Conservation (phyloP, 1,284 basidiomycete species). For the Lentinula novae-zelandiae region DNA sequence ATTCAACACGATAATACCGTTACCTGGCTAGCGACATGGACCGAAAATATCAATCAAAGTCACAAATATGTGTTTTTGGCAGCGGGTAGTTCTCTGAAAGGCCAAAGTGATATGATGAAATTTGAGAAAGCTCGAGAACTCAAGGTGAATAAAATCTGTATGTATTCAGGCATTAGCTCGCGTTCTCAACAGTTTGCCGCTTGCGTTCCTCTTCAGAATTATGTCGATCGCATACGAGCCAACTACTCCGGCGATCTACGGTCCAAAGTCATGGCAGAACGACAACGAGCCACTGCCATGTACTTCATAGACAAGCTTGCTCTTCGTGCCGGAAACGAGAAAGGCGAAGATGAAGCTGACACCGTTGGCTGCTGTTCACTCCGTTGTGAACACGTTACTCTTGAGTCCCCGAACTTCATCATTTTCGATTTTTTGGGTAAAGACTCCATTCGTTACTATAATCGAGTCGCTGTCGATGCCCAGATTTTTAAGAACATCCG, state of each 20-base stretch:
- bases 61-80: conserved; percentile 97
- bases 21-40: conserved; percentile 97
- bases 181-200: background rate
- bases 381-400: conserved; percentile 91
- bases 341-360: conserved; percentile 96
- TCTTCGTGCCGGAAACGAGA: conserved; percentile 96
- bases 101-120: conserved; percentile 93
- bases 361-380: conserved; percentile 97
- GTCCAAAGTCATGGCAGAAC: conserved; percentile 87
- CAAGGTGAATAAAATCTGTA: conserved; percentile 53
- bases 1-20: conserved; percentile 91
- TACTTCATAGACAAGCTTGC: conserved; percentile 96
- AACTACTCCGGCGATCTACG: conserved; percentile 85
- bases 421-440: conserved; percentile 97
- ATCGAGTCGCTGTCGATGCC: conserved; percentile 80
- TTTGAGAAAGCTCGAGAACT: conserved; percentile 96
- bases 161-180: conserved; percentile 7
- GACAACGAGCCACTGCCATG: conserved; percentile 93
- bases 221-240: conserved; percentile 85
- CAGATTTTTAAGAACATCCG: conserved; percentile 92
- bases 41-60: conserved; percentile 90
- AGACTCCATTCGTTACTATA: conserved; percentile 95
- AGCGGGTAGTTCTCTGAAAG: conserved; percentile 91
- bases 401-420: conserved; percentile 81
- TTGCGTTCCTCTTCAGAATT: conserved; percentile 47